Evolutionary conservation across 2,329 filamentous ascomycete genomes (phyloP).

Genomic region (Elsinoe perseae): DNA sequence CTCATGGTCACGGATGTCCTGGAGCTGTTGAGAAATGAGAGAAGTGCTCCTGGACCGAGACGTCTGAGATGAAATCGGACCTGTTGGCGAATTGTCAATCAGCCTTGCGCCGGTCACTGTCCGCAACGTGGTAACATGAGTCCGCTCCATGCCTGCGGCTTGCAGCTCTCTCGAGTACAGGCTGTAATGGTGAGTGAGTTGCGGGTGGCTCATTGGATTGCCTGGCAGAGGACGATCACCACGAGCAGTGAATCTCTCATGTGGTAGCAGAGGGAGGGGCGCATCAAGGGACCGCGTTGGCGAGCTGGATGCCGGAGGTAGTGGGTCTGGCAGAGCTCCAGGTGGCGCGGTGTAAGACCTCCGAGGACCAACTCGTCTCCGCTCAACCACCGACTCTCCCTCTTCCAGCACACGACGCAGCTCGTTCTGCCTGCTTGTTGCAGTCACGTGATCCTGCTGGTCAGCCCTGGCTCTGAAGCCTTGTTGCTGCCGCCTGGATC

Average conservation of each 20-base stretch:
- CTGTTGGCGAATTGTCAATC: not conserved
- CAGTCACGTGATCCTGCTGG: not conserved
- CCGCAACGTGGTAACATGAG: not conserved
- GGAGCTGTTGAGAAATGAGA: not conserved
- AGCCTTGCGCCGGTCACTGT: not conserved
- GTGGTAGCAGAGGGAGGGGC: not conserved
- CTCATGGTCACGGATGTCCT: not conserved
- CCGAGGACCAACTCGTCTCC: not conserved
- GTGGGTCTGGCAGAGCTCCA: not conserved
- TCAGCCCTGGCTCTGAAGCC: not conserved
- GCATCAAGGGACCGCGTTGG: not conserved
- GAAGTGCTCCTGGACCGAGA: not conserved
- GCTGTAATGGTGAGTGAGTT: not conserved
- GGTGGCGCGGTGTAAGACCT: not conserved
- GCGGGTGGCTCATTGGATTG: not conserved
- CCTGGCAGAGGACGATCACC: not conserved
- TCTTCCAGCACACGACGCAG: not conserved
- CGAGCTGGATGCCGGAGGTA: not conserved
- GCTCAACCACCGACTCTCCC: not conserved
- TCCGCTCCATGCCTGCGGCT: not conserved
- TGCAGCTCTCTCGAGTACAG: not conserved
- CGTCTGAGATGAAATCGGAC: not conserved
- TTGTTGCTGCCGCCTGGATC: not conserved
- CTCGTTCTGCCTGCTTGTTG: not conserved
- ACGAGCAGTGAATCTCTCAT: not conserved